Evolutionary conservation across 768 basidiomycete species (phyloP).

Genomic region (Lactarius sanguifluus): DNA sequence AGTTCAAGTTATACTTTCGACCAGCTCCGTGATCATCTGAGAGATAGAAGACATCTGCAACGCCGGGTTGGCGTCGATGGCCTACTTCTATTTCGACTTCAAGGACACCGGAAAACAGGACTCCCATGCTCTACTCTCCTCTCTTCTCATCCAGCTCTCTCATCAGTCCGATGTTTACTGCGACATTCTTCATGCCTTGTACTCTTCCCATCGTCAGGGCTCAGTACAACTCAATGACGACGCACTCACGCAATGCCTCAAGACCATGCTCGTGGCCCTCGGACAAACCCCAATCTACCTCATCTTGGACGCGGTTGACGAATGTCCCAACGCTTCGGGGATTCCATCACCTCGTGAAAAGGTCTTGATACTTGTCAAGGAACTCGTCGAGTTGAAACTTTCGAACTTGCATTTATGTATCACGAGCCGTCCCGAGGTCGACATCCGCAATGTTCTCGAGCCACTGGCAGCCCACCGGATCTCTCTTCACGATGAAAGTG

Average conservation of each 20-base stretch:
- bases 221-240: not conserved
- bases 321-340: not conserved
- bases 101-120: not conserved
- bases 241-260: not conserved
- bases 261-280: not conserved
- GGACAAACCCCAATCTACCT: not conserved
- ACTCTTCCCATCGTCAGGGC: not conserved
- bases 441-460: not conserved
- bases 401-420: not conserved
- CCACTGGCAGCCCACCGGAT: not conserved
- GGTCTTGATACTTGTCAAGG: not conserved
- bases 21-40: constrained; percentile 7
- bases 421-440: not conserved
- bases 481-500: not conserved
- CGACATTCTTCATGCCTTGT: not conserved
- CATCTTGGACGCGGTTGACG: not conserved
- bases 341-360: not conserved
- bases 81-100: not conserved
- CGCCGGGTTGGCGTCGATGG: not conserved
- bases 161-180: constrained; percentile 2
- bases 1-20: not conserved
- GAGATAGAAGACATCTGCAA: not conserved
- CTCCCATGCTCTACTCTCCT: not conserved
- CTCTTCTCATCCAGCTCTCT: constrained; percentile 7
- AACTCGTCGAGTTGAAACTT: not conserved